These are phyloP conservation scores for Kickxella alabastrina DNA, from an alignment of 192 early-diverging fungal genomes.

Conservation along the genomic window DNA sequence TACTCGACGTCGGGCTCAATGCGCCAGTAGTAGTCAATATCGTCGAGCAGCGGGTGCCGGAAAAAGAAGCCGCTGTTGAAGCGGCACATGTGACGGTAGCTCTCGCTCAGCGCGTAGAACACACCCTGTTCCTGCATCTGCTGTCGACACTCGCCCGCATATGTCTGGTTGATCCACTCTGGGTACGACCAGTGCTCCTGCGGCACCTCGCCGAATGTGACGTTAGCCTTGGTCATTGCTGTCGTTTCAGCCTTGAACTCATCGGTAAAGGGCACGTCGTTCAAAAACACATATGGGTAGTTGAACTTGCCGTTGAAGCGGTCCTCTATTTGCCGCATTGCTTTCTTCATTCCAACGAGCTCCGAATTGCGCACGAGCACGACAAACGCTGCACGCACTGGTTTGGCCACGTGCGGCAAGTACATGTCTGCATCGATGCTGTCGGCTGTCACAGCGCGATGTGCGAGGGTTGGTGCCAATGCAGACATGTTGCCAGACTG, in stretches of 20 bases:
- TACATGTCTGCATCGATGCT: conserved; percentile 15
- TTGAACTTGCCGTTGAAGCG: conserved; percentile 74
- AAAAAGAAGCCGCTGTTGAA: conserved; percentile 77
- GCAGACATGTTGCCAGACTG: neutral
- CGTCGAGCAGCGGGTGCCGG: conserved; percentile 62
- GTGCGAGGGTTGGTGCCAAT: neutral
- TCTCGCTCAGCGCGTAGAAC: conserved; percentile 64
- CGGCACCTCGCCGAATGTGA: conserved; percentile 62
- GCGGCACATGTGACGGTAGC: conserved; percentile 77
- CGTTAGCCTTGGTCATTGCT: conserved; percentile 56
- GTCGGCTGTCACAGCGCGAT: neutral
- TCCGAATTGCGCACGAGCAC: conserved; percentile 73
- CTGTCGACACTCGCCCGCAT: conserved; percentile 51
- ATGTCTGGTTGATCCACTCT: conserved; percentile 65
- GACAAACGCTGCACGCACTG: conserved; percentile 66
- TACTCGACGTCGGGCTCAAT: conserved; percentile 81
- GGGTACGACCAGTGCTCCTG: conserved; percentile 81
- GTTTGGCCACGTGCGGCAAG: conserved; percentile 15
- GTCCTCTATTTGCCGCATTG: conserved; percentile 72
- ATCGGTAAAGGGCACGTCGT: conserved; percentile 68
- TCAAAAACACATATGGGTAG: conserved; percentile 87
- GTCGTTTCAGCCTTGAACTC: conserved; percentile 61
- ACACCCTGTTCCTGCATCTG: conserved; percentile 54
- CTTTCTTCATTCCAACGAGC: conserved; percentile 54
- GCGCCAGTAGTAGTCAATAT: conserved; percentile 85